Evolutionary conservation across 768 basidiomycete species (phyloP), one percentile per base, ranked within the genome.

Genomic region (Hericium coralloides): DNA sequence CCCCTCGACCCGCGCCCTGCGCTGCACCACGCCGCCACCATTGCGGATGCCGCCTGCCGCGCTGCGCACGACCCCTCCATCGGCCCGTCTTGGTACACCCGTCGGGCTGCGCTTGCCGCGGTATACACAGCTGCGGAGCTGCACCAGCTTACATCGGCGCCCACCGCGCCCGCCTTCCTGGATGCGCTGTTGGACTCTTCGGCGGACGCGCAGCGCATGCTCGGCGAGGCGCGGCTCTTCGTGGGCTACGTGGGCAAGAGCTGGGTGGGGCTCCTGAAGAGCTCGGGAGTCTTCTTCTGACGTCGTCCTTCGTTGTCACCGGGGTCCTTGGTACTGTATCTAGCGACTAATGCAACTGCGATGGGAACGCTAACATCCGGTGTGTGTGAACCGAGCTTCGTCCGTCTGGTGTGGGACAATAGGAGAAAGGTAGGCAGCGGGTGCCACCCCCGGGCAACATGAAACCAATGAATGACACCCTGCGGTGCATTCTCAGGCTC

Each of bases 41-140:
- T 93, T 52, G 88, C 90, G 18, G 79, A 89, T 60, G 79, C 83
- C 64, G 89, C 87, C 17, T 91, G 89, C 65, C 73, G 76, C 66
- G 64, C 82, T 8, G 69, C 75, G 4, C 76, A 78, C 2, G 84
- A 88, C 55, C 55, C 72, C 3, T 77, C 79, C 1, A 67, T 80
- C 31, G 84, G 84, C 63, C 70, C 82, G 53, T 74, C 79, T 8
- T 92, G 90, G 90, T 91, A 91, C 67, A 72, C 83, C 6, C 79
- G 75, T 38, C 76, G 91, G 37, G 81, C 79, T 0, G 79, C 86
- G 1, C 64, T 92, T 31, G 82, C 86, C 7, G 76, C 79, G 1
- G 72, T 88, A 14, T 93, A 92, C 62, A 75, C 80, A 14, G 83
- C 85, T n/a, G 81, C 88, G 84, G 90, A 92, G 70, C 73, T 93